Evolutionary conservation across 495 filamentous ascomycete genomes (phyloP), one percentile per base, ranked within the genome.

Genomic region (Corynascus novoguineensis): DNA sequence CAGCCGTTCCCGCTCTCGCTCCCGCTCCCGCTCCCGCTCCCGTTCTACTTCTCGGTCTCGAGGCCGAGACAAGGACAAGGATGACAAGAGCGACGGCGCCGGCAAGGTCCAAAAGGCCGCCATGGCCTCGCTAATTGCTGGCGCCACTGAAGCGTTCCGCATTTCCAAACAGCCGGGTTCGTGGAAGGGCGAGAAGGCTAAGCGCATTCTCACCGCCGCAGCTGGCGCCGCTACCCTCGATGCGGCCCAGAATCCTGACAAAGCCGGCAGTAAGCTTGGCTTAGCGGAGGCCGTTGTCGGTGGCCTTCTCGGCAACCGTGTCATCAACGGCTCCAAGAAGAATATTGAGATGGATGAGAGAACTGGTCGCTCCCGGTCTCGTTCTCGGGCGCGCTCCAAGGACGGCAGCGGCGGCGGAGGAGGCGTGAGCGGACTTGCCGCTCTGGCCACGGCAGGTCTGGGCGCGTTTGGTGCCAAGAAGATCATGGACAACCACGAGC

Each of bases 91-190:
- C 62, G 75, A 76, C 32, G 81, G 70, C 17, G 78, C 83, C 38
- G 80, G 81, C 53, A 88, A 87, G 55, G 84, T 93, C 63, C 81
- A 87, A 56, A 89, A 95, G 68, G 91, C 90, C 38, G 87, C 89
- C 62, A 87, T 88, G 70, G 90, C 91, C 19, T 92, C 91, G 7
- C 71, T 95, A 37, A 79, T 90, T 35, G 90, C 91, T 50, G 91
- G 90, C 57, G 91, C 89, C 10, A 82, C 88, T 22, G 89, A 95
- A 73, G 91, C 91, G 27, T 95, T 95, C 79, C 83, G 88, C 34
- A 79, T 85, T 35, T 87, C 90, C 66, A 95, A 93, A 62, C 86
- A 90, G 46, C 86, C 88, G 0, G 91, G 91, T 47, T 80, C 83
- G 19, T 95, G 89, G 88, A 85, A 80, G 32, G 91, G 90, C 44